Evolutionary conservation across 2,329 filamentous ascomycete genomes (phyloP).

Genomic region (Acrodontium crateriforme): DNA sequence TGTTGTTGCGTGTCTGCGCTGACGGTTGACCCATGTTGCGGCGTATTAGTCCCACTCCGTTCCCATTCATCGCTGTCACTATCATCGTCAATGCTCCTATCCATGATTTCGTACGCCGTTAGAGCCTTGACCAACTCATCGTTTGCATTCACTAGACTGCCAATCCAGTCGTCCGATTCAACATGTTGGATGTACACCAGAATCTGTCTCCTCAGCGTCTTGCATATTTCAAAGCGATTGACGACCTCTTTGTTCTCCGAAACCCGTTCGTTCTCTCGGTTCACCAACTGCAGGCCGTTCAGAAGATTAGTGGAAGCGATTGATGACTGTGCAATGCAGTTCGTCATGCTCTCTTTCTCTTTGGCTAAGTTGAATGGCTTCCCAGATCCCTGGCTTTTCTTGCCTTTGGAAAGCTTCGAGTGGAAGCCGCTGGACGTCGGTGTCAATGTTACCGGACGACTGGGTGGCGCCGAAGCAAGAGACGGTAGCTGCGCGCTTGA

Average conservation of each 20-base stretch:
- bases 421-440: conserved; percentile 15
- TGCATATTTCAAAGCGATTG: conserved; percentile 72
- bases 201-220: conserved; percentile 68
- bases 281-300: conserved; percentile 79
- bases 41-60: conserved; percentile 16
- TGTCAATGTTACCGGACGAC: conserved; percentile 20
- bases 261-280: conserved; percentile 75
- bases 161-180: conserved; percentile 82
- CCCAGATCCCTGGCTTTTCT: conserved; percentile 33
- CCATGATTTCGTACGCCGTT: conserved; percentile 88
- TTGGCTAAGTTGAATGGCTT: conserved; percentile 68
- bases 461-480: conserved; percentile 4
- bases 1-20: conserved; percentile 23
- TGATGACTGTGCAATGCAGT: conserved; percentile 75
- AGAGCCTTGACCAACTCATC: conserved; percentile 88
- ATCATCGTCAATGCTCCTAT: conserved; percentile 66
- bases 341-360: conserved; percentile 77
- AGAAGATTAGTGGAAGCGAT: conserved; percentile 82
- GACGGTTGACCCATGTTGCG: conserved; percentile 2
- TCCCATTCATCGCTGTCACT: conserved; percentile 49
- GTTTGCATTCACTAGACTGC: conserved; percentile 81
- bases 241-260: conserved; percentile 69
- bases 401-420: conserved; percentile 20
- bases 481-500: conserved; percentile 4
- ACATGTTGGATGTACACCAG: conserved; percentile 86